Conservation (phyloP, 2,329 filamentous ascomycete genomes). For the Lachnellula subtilissima region DNA sequence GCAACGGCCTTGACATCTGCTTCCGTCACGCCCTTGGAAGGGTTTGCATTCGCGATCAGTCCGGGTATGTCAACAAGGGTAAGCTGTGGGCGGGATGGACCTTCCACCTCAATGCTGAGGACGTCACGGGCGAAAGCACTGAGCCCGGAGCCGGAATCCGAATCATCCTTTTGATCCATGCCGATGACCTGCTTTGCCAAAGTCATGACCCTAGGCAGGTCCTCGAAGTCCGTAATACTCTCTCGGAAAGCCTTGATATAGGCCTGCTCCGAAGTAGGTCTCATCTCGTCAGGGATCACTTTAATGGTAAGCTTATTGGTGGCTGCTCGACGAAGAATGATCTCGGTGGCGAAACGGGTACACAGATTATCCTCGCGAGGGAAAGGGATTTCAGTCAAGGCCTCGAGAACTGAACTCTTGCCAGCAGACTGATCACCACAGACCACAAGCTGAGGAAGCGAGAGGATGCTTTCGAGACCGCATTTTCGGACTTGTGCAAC, state of each 20-base stretch:
- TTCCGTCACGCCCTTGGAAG: constrained; percentile 37
- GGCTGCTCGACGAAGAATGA: constrained; percentile 16
- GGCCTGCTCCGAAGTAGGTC: constrained; percentile 10
- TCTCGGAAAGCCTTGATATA: constrained; percentile 6
- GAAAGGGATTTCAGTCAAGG: constrained; percentile 34
- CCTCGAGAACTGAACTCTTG: constrained; percentile 32
- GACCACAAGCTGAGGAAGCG: constrained; percentile 24
- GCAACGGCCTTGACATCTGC: constrained; percentile 41
- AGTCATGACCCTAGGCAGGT: background rate
- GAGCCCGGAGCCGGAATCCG: background rate
- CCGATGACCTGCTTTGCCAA: constrained; percentile 13
- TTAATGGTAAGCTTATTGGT: background rate
- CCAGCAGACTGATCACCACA: constrained; percentile 30
- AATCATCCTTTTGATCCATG: constrained; percentile 9
- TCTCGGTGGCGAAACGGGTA: constrained; percentile 40
- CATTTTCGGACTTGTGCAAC: constrained; percentile 50
- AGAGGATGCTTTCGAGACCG: constrained; percentile 20
- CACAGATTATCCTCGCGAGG: constrained; percentile 36
- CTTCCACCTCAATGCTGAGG: constrained; percentile 12
- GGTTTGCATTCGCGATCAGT: constrained; percentile 42
- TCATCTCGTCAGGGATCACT: constrained; percentile 12
- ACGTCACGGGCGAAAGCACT: constrained; percentile 23
- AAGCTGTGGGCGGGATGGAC: constrained; percentile 41
- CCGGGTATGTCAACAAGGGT: constrained; percentile 57
- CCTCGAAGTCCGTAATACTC: constrained; percentile 10